These are phyloP conservation scores for Neofusicoccum ribis DNA, from an alignment of 2,329 filamentous ascomycete species.

Conservation along the genomic window DNA sequence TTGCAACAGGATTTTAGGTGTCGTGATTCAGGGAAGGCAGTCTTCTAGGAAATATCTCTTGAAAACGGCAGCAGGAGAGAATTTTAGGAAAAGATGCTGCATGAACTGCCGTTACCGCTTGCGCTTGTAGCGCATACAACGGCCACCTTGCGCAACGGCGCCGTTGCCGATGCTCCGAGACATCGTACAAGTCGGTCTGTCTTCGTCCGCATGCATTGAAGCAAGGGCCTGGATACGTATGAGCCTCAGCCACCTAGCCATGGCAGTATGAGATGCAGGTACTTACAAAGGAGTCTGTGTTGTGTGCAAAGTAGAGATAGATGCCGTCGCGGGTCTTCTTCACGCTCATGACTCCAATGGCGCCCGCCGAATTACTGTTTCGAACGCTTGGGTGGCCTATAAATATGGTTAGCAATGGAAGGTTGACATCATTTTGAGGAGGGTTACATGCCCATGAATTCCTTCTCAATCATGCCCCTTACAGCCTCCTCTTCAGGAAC, in stretches of 20 bases:
- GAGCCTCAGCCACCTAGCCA: background rate
- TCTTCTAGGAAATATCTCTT: background rate
- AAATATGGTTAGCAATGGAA: background rate
- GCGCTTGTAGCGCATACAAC: slow-evolving; percentile 43
- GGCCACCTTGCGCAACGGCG: slow-evolving; percentile 55
- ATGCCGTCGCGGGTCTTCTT: slow-evolving; percentile 78
- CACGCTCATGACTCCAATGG: slow-evolving; percentile 86
- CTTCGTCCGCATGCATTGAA: slow-evolving; percentile 81
- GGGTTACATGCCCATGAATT: slow-evolving; percentile 72
- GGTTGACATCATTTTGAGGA: background rate
- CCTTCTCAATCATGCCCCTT: slow-evolving; percentile 74
- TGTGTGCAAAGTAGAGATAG: slow-evolving; percentile 91
- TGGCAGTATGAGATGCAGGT: background rate
- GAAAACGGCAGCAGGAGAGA: background rate
- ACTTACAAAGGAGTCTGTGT: slow-evolving; percentile 76
- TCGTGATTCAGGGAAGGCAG: background rate
- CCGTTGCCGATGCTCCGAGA: slow-evolving; percentile 66
- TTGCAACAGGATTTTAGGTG: background rate
- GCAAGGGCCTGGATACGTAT: slow-evolving; percentile 64
- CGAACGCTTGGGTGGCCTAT: slow-evolving; percentile 75
- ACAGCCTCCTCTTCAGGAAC: slow-evolving; percentile 79
- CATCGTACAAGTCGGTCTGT: slow-evolving; percentile 79
- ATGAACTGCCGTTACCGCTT: slow-evolving; percentile 25
- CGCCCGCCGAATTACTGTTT: slow-evolving; percentile 76
- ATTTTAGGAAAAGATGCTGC: background rate